Base-by-base conservation (phyloP, 2,329 filamentous ascomycete species). In the Penicillium sp. region DNA sequence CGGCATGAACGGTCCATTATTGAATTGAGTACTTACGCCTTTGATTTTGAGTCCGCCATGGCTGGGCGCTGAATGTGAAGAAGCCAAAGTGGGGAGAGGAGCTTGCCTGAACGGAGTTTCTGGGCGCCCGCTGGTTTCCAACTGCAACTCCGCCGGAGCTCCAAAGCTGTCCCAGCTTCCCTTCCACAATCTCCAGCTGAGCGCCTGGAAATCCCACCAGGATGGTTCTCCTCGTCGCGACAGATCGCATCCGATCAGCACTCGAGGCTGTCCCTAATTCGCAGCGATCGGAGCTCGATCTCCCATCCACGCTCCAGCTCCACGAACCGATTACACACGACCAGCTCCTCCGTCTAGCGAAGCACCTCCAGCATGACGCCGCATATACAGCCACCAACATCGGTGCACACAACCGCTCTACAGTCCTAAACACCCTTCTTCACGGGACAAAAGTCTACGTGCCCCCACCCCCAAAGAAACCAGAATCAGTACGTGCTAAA, bases 381-480 rank as follows among this genome's bases (percentile, higher is more conserved):
- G 60, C 61, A 49, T 62, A 63, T 48, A 59, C 48, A 6, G 34
- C 58, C 50, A 39, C 55, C 2, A n/a, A 12, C 35, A 25, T 20
- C 39, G 10, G 49, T 8, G 8, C 54, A 25, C 20, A 48, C 11
- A 48, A 43, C 8, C 51, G 31, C 4, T 56, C 52, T 7, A 63
- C 78, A 59, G 85, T 82, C 15, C 82, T 98, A 12, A 89, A 94
- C 66, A 71, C 78, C 37, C 84, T 98, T 35, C 82, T 98, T 10
- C 84, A 81, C 57, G 90, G 91, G 48, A 86, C 91, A 28, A 82
- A 73, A 55, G 79, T 96, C 63, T 96, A 96, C 75, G 76, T 87
- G 10, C 85, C 91, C n/a, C 91, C 92, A n/a, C 89, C 90, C 14
- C 85, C 88, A 5, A 87, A 89, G 4, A 96, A 92, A 72, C 84